A percentile compares a stretch with the other conserved stretches of the same genome.
Evolutionary conservation across 140 eudicot genomes (phyloP).

Genomic region (Stevia rebaudiana): DNA sequence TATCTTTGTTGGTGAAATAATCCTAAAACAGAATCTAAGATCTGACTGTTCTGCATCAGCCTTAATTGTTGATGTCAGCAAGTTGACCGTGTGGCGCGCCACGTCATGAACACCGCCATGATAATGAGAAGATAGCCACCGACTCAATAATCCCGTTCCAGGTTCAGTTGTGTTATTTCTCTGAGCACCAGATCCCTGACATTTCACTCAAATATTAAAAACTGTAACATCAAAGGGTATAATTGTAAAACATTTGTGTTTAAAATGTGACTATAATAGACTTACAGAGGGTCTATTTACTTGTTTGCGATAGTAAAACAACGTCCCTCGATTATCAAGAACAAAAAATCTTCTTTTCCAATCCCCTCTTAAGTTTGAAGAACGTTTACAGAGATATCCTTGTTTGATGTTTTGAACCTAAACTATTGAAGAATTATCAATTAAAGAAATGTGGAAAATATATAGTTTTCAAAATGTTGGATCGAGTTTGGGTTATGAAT

Average conservation of each 20-base stretch:
- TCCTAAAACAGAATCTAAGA: conserved; percentile 92
- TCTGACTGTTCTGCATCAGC: conserved; percentile 81
- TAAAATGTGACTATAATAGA: background rate
- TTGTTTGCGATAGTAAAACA: conserved; percentile 87
- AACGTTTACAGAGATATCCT: conserved; percentile 91
- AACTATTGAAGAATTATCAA: conserved; percentile 61
- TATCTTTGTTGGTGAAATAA: conserved; percentile 78
- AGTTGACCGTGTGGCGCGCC: conserved; percentile 89
- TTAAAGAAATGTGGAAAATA: background rate
- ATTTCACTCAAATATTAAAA: conserved; percentile 6
- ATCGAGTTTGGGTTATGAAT: background rate
- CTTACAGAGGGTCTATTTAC: conserved; percentile 64
- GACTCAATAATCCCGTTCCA: conserved; percentile 72
- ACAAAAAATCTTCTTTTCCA: conserved; percentile 98
- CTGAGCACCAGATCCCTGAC: conserved; percentile 43
- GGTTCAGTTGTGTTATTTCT: conserved; percentile 50
- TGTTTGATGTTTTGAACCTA: conserved; percentile 95
- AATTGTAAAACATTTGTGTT: background rate
- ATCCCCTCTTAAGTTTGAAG: conserved; percentile 89
- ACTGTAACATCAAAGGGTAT: conserved; percentile 4
- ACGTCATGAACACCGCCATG: conserved; percentile 83
- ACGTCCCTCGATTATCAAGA: conserved; percentile 91
- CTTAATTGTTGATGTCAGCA: conserved; percentile 90
- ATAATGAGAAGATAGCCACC: conserved; percentile 93
- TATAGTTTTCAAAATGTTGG: background rate